Conservation (phyloP, 306 rosid species). For the Citrullus colocynthis region DNA sequence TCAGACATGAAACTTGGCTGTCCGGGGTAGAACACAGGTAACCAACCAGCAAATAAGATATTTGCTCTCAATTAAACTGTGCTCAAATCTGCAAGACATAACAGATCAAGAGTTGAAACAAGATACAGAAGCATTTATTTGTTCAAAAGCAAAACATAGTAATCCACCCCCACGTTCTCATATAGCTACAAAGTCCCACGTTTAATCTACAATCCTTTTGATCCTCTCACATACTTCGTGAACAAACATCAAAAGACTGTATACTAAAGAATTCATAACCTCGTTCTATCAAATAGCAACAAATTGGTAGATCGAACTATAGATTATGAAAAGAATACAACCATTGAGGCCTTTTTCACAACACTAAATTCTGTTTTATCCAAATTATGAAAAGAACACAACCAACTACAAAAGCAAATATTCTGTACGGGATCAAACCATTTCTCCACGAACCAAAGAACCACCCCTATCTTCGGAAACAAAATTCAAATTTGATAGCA, state of each 20-base stretch:
- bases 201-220: not conserved
- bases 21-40: constrained; percentile 15
- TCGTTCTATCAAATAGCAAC: not conserved
- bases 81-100: not conserved
- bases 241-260: not conserved
- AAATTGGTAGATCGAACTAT: not conserved
- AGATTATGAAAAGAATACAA: not conserved
- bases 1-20: constrained; percentile 45
- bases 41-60: constrained; percentile 17
- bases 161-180: not conserved
- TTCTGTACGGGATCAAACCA: not conserved
- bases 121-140: not conserved
- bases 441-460: not conserved
- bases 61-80: constrained; percentile 1
- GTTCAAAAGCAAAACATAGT: no score
- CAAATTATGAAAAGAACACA: not conserved
- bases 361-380: not conserved
- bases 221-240: not conserved
- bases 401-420: not conserved
- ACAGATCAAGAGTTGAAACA: not conserved
- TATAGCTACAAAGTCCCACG: not conserved
- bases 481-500: not conserved
- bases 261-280: not conserved
- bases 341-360: not conserved
- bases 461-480: not conserved